Evolutionary conservation across 2,329 filamentous ascomycete species (phyloP), one percentile per base, ranked within the genome.

Genomic region (Epichloe amarillans): DNA sequence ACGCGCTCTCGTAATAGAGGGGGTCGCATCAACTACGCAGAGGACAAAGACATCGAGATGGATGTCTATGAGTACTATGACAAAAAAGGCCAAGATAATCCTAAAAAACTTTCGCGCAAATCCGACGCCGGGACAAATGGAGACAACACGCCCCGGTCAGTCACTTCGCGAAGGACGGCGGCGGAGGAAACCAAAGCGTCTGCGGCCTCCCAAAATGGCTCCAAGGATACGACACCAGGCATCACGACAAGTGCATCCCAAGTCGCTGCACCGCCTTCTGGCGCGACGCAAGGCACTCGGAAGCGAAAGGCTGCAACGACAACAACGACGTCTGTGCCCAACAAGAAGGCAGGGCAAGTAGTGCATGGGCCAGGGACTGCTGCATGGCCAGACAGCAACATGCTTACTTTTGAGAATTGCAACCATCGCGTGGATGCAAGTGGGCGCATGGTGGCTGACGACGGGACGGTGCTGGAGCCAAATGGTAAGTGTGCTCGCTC

Each of bases 21-120:
- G 80, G 85, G 86, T 61, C 86, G 93, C 58, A 83, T 85, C 57
- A 98, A 98, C 69, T 98, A 98, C 68, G 91, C 93, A 47, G 93
- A 98, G 70, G 87, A 91, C 68, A 86, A 80, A 69, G 91, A 96
- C 67, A 75, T 90, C 58, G 91, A 97, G 61, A 82, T 87, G 68
- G 93, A 97, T 53, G 69, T 76, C 64, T 88, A 89, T 65, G 91
- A 96, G 61, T 78, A 76, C 64, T 71, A 75, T 62, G 69, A 77
- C 58, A 73, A 74, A 61, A 75, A 79, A 58, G 75, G 80, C 15
- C 71, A 71, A 50, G 76, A 80, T 54, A 52, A 51, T 33, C 60
- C 71, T 49, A 80, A 81, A 64, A 84, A 83, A 63, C 64, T 72
- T 38, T 72, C 73, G 59, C 71, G 72, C 54, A 75, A 73, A 54